Evolutionary conservation across 768 basidiomycete species (phyloP), one percentile per base, ranked within the genome.

Genomic region (Psilocybe cyanescens): DNA sequence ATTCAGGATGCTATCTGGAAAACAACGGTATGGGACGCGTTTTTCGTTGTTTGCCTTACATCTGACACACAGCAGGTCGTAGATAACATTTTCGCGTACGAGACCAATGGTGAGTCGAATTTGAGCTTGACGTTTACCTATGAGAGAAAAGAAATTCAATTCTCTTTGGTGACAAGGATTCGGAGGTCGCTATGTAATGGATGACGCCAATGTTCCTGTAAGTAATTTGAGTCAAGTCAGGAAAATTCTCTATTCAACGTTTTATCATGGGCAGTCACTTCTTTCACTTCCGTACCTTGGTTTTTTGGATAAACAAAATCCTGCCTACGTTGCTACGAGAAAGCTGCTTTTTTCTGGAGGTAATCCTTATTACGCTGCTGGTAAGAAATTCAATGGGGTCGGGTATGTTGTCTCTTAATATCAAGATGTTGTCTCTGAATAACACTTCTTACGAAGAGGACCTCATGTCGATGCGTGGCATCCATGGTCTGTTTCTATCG

Each of bases 201-300:
- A 92, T 65, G 91, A 93, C 65, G 91, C 91, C 5, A 93, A 93
- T 65, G 91, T 93, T 46, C 91, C 91, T 4, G 90, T 91, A 71
- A 67, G 86, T 71, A 3, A 3, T 46, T 29, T 11, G 17, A 55
- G 14, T 24, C 3, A 45, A 39, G 45, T 29, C 19, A 28, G 29
- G 9, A 35, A 24, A 24, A 6, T 30, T 44, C 17, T 19, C 16
- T 49, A 30, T 63, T 30, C 45, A 28, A 41, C 16, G 4, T 35
- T 46, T n/a, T 51, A 51, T 37, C 30, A 14, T 35, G 19, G 54
- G 41, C 63, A 92, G 90, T 90, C 90, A 0, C 76, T 92, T n/a
- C 74, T 93, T 24, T 88, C 91, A 0, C 79, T 93, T 35, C 91
- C 91, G 9, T 93, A 93, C 69, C 82, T 93, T 28, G 90, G 90